Evolutionary conservation across 345 rosid genomes (phyloP).

Genomic region (Hypericum perforatum): DNA sequence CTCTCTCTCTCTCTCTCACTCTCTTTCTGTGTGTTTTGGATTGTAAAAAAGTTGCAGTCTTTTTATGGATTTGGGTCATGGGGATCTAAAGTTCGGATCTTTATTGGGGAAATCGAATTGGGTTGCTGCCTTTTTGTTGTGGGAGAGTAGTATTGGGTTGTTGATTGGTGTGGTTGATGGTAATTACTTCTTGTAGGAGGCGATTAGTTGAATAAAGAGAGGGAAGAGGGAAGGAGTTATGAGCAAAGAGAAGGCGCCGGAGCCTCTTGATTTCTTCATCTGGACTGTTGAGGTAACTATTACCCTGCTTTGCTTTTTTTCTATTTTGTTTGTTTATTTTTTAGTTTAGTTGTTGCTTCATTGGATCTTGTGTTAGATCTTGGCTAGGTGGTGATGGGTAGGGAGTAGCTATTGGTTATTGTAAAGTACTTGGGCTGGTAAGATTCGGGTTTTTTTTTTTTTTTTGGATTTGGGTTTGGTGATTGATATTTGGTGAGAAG

Average conservation of each 20-base stretch:
- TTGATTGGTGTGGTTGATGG: background rate
- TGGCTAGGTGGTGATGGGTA: background rate
- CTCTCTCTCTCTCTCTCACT: background rate
- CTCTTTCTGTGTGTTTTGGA: slow-evolving; percentile 6
- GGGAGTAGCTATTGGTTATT: background rate
- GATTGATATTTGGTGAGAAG: background rate
- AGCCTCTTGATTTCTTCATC: slow-evolving; percentile 99
- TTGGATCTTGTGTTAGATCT: slow-evolving; percentile 18
- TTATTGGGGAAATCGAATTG: too few relatives aligned
- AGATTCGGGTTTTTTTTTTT: background rate
- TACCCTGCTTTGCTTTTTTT: background rate
- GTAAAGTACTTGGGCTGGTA: too few relatives aligned
- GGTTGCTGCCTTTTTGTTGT: background rate
- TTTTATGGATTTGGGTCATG: too few relatives aligned
- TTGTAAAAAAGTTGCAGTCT: background rate
- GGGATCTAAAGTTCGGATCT: too few relatives aligned
- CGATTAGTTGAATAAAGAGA: slow-evolving; percentile 2
- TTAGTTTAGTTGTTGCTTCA: background rate
- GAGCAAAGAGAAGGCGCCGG: slow-evolving; percentile 75
- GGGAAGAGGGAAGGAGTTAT: slow-evolving; percentile 25
- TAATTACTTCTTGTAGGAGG: background rate
- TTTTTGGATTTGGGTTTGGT: background rate
- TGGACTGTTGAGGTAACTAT: slow-evolving; percentile 88
- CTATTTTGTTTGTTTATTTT: background rate
- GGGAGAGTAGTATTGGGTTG: background rate